Evolutionary conservation across 78 protist species (phyloP).

Genomic region (Tieghemostelium lacteum): DNA sequence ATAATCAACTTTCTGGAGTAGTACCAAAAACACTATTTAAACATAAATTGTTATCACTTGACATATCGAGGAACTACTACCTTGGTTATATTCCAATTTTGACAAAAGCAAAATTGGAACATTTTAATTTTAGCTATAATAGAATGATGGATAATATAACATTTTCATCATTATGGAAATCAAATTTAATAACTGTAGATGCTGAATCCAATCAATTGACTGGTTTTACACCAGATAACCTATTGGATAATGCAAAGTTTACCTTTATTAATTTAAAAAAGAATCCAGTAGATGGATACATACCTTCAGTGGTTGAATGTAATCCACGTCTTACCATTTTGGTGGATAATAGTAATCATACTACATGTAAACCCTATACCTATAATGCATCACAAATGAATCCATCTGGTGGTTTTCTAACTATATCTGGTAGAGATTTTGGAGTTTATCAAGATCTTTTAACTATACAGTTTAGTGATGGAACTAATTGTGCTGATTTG

Average conservation of each 20-base stretch:
- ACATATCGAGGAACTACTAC: neutral
- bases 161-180: conserved; percentile 28
- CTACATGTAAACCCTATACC: neutral
- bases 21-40: neutral
- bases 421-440: conserved; percentile 11
- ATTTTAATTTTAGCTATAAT: conserved; percentile 38
- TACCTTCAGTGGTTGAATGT: conserved; percentile 11
- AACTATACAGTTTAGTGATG: neutral
- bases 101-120: neutral
- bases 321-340: neutral
- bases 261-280: neutral
- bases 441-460: neutral
- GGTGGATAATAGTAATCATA: neutral
- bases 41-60: no score
- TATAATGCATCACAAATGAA: neutral
- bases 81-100: conserved; percentile 25
- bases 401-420: neutral
- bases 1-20: neutral
- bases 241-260: conserved; percentile 26
- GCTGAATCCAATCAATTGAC: conserved; percentile 5
- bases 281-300: neutral
- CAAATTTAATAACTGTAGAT: conserved; percentile 13
- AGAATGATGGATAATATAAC: conserved; percentile 14
- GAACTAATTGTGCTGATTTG: neutral
- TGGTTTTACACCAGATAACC: neutral